Evolutionary conservation across 371 early-diverging fungal genomes (phyloP), one percentile per base, ranked within the genome.

Genomic region (Mortierella sp.): DNA sequence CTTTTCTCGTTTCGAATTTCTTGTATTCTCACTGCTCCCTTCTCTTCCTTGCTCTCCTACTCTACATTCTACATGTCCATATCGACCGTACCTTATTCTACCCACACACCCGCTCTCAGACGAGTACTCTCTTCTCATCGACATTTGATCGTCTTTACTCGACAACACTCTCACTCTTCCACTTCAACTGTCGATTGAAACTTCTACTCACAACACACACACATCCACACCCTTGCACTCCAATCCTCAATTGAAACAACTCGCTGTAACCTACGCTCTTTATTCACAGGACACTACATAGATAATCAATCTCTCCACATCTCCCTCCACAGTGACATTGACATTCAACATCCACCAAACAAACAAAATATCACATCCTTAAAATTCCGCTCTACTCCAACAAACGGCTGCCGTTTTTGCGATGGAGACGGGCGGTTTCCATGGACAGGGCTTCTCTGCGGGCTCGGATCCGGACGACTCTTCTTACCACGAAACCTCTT

Each of bases 401-500:
- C 70, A 50, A 67, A 39, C 69, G 63, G 45, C 47, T 52, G 71
- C 45, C 70, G 73, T 61, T 22, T 34, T 50, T 69, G 73, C 41
- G 45, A 78, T 78, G 78, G 73, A 73, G 73, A 48, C 69, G 41
- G 69, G 66, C 43, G 73, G 78, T 45, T 73, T 69, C 66, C 78
- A 63, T 52, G 78, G 69, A 22, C 78, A 64, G 58, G 43, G 64
- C 13, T 39, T 41, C 52, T 64, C 61, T 19, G 50, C 64, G 10
- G 61, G 63, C 16, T 69, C 69, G 11, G 76, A 76, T 66, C 71
- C 24, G 53, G 80, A 76, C 53, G 73, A 76, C 50, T 75, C 73
- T 34, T 72, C 76, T 29, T 34, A 50, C 50, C 76, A 52, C 16
- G 80, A 79, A 31, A 73, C 77, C 14, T 67, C 81, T 55, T 70